Evolutionary conservation across 1,284 basidiomycete species (phyloP).

Genomic region (Earliella scabrosa): DNA sequence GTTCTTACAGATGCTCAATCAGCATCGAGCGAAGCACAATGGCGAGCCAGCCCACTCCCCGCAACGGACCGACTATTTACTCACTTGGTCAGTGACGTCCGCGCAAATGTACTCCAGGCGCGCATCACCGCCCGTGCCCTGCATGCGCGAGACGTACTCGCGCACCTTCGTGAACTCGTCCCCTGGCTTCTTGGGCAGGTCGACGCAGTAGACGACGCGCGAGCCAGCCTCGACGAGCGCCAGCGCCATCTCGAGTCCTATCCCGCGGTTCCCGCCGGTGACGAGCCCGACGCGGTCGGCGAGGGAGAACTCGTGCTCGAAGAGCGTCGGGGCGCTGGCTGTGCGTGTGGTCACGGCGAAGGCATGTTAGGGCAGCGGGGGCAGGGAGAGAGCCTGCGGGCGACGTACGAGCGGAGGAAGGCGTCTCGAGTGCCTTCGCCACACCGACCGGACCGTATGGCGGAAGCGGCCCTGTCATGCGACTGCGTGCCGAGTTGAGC

Average conservation of each 20-base stretch:
- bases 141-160: conserved; percentile 52
- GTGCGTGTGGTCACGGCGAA: too few species aligned
- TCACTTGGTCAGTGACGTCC: conserved; percentile 63
- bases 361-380: not conserved
- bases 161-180: conserved; percentile 66
- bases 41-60: too few species aligned
- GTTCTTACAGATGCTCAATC: too few species aligned
- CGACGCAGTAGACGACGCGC: conserved; percentile 75
- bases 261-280: conserved; percentile 78
- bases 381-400: too few species aligned
- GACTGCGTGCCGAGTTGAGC: not conserved
- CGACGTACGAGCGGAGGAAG: conserved; percentile 5
- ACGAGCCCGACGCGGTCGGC: conserved; percentile 76
- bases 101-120: conserved; percentile 68
- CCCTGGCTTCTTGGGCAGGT: conserved; percentile 66
- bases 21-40: not conserved
- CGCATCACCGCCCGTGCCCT: conserved; percentile 38
- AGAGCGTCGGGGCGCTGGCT: conserved; percentile 46
- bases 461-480: conserved; percentile 5
- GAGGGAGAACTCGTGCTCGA: conserved; percentile 74
- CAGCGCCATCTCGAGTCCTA: conserved; percentile 84
- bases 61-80: not conserved
- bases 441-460: conserved; percentile 61
- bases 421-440: conserved; percentile 55
- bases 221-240: conserved; percentile 80